Percentiles rank a stretch among this genome's conserved stretches.
Conservation (phyloP, 108 stramenopile genomes). For the Cyclotella sp. region DNA sequence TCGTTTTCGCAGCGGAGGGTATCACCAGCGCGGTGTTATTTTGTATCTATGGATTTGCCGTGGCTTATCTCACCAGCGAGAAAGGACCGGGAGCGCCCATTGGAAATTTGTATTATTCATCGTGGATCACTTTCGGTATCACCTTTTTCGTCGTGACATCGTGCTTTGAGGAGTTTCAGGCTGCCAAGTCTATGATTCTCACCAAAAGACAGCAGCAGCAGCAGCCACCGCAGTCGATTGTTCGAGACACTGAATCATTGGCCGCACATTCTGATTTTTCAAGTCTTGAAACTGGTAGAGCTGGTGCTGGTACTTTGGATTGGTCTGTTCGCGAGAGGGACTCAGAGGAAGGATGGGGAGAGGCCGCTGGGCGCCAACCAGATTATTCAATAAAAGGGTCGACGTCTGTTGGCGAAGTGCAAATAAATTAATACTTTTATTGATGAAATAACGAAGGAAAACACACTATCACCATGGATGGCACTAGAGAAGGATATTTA, state of each 20-base stretch:
- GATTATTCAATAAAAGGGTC: background rate
- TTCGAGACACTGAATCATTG: slow-evolving; percentile 9
- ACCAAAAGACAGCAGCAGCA: slow-evolving; percentile 13
- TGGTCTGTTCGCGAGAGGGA: slow-evolving; percentile 4
- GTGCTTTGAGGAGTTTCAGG: slow-evolving; percentile 47
- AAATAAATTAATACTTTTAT: background rate
- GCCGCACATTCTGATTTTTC: background rate
- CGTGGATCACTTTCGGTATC: slow-evolving; percentile 70
- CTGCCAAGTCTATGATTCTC: slow-evolving; percentile 38
- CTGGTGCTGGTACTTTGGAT: background rate
- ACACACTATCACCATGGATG: no score
- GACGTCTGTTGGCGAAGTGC: slow-evolving; percentile 14
- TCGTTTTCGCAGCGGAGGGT: slow-evolving; percentile 35
- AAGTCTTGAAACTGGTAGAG: slow-evolving; percentile 13
- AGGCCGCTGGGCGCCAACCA: background rate
- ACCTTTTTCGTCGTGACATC: slow-evolving; percentile 40
- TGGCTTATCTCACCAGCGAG: slow-evolving; percentile 66
- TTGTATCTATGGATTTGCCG: slow-evolving; percentile 42
- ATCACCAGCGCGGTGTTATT: slow-evolving; percentile 26
- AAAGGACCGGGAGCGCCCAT: slow-evolving; percentile 74
- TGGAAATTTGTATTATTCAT: slow-evolving; percentile 84
- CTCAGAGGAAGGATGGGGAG: slow-evolving; percentile 5
- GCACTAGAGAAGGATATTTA: no score
- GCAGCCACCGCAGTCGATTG: background rate
- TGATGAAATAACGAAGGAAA: no score